Conservation (phyloP, 2,329 filamentous ascomycete genomes). For the Xylaria polymorpha region DNA sequence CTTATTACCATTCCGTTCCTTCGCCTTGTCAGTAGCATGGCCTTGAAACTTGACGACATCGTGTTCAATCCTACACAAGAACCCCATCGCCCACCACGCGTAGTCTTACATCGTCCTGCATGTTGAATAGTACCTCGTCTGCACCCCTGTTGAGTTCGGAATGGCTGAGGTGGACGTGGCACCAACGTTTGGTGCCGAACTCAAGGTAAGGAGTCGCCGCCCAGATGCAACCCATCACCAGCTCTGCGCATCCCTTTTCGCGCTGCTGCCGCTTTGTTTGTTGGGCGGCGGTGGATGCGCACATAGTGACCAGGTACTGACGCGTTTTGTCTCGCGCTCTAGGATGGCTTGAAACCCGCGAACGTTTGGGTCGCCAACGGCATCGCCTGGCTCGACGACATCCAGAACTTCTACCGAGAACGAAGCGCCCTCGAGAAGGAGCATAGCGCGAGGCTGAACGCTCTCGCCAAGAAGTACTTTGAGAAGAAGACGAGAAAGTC, state of each 20-base stretch:
- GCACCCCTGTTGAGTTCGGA: conserved; percentile 44
- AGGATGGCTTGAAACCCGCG: conserved; percentile 97
- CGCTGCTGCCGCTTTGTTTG: background rate
- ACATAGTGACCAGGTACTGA: conserved; percentile 21
- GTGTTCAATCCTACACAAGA: conserved; percentile 25
- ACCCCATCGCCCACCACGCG: conserved; percentile 20
- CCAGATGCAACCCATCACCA: conserved; percentile 33
- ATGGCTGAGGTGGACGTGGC: conserved; percentile 87
- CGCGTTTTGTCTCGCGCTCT: conserved; percentile 14
- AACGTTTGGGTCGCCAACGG: conserved; percentile 91
- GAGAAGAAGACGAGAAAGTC: conserved; percentile 96
- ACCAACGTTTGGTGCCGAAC: conserved; percentile 90
- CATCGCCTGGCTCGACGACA: conserved; percentile 94
- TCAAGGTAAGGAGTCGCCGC: conserved; percentile 74
- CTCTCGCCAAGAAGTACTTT: conserved; percentile 93
- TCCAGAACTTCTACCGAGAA: conserved; percentile 97
- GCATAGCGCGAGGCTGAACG: conserved; percentile 88
- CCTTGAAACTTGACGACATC: conserved; percentile 26
- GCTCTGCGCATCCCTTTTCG: conserved; percentile 20
- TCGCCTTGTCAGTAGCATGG: conserved; percentile 30
- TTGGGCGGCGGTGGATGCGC: background rate
- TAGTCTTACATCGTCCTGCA: conserved; percentile 2
- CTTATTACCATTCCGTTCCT: background rate
- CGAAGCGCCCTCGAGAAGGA: conserved; percentile 95
- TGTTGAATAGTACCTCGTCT: conserved; percentile 5